These are phyloP conservation scores for Hyphopichia buzzinii DNA, from an alignment of 1,139 yeast species.

Conservation along the genomic window DNA sequence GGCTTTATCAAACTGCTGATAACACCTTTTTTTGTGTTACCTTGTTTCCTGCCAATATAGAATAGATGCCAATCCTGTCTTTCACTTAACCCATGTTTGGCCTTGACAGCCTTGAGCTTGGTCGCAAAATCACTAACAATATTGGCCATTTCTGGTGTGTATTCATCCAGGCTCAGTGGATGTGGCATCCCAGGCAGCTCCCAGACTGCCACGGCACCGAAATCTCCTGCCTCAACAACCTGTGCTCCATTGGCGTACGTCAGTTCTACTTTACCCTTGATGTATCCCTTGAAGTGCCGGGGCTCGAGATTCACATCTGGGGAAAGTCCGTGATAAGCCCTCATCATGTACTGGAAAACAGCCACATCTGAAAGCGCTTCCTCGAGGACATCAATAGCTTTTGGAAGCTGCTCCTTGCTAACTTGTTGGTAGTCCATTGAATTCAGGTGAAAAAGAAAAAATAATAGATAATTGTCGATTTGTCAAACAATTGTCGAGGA, in stretches of 20 bases:
- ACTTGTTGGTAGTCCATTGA: too few species aligned
- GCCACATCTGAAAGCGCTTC: not conserved
- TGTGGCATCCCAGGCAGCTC: slow-evolving; percentile 7
- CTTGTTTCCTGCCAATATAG: slow-evolving; percentile 8
- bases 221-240: slow-evolving; percentile 7
- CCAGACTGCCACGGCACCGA: slow-evolving; percentile 10
- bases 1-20: slow-evolving; percentile 8
- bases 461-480: too few species aligned
- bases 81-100: slow-evolving; percentile 3
- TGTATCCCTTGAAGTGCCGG: too few species aligned
- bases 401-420: too few species aligned
- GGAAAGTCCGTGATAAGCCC: too few species aligned
- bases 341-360: too few species aligned
- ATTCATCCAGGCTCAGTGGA: not conserved
- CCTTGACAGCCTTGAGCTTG: slow-evolving; percentile 4
- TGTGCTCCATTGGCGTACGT: too few species aligned
- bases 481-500: too few species aligned
- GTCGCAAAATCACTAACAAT: slow-evolving; percentile 3
- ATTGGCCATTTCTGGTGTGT: not conserved
- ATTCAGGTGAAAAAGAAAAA: too few species aligned
- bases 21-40: slow-evolving; percentile 5
- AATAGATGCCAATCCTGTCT: slow-evolving; percentile 9
- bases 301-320: too few species aligned
- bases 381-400: slow-evolving; percentile 1
- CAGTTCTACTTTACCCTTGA: too few species aligned